These are phyloP conservation scores for Fragaria ananassa DNA, from an alignment of 306 rosid species.

Conservation along the genomic window DNA sequence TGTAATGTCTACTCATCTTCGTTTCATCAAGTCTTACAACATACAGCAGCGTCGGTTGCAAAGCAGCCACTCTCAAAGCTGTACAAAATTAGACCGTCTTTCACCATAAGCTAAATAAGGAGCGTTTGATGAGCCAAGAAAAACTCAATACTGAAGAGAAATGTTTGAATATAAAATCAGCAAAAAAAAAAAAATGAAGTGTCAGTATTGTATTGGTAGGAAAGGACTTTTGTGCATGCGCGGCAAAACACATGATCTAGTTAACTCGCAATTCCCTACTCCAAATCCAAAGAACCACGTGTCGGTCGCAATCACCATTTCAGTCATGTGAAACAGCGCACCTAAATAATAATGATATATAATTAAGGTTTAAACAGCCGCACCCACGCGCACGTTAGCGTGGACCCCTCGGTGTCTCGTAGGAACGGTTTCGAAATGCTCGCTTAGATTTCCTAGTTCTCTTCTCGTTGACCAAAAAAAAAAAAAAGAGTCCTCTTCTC, in stretches of 20 bases:
- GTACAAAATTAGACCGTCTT: too few relatives aligned
- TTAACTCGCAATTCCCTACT: background rate
- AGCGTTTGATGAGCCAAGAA: too few relatives aligned
- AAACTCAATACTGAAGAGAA: too few relatives aligned
- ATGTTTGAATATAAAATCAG: too few relatives aligned
- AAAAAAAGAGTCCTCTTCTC: background rate
- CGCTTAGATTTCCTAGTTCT: slow-evolving; percentile 32
- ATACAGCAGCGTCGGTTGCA: background rate
- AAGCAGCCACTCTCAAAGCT: too few relatives aligned
- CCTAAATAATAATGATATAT: too few relatives aligned
- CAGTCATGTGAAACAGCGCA: background rate
- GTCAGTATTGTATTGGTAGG: background rate
- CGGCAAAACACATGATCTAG: background rate
- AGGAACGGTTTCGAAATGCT: slow-evolving; percentile 19
- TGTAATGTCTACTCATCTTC: background rate
- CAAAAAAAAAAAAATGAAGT: background rate
- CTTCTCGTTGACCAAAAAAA: too few relatives aligned
- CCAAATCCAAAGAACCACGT: too few relatives aligned
- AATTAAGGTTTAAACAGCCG: background rate
- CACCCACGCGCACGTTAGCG: background rate
- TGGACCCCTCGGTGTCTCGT: background rate
- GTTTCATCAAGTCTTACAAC: background rate
- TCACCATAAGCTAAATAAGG: too few relatives aligned
- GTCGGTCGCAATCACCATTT: background rate
- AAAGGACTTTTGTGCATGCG: background rate